Evolutionary conservation across 73 alveolate species (phyloP).

Genomic region (Paramecium octaurelia): DNA sequence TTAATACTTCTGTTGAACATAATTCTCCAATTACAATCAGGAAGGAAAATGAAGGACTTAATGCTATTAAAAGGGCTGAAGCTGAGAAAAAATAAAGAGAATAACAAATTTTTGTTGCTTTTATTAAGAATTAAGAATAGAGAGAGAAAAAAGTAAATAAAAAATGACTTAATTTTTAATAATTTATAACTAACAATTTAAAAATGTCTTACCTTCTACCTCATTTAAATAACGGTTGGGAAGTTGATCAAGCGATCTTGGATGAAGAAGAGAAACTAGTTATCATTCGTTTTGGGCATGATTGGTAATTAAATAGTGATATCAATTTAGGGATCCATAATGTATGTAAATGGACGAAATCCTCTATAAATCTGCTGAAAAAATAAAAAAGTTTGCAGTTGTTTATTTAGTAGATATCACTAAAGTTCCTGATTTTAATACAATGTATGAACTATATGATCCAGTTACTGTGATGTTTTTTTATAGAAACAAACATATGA

Average conservation of each 20-base stretch:
- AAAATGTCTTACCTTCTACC: slow-evolving; percentile 98
- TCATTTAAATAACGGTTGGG: slow-evolving; percentile 99
- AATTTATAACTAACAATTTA: background rate
- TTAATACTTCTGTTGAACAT: slow-evolving; percentile 16
- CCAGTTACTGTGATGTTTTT: slow-evolving; percentile 99
- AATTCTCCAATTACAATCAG: background rate
- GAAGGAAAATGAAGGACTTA: background rate
- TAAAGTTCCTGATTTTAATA: slow-evolving; percentile 98
- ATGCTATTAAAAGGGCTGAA: background rate
- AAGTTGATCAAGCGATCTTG: slow-evolving; percentile 94
- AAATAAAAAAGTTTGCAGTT: slow-evolving; percentile 94
- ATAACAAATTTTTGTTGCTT: background rate
- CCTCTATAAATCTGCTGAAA: slow-evolving; percentile 89
- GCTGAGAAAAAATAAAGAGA: background rate
- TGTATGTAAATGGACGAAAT: slow-evolving; percentile 99
- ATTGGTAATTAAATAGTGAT: slow-evolving; percentile 60
- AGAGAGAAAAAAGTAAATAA: slow-evolving; percentile 1
- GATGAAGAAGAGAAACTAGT: slow-evolving; percentile 97
- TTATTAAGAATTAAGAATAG: background rate
- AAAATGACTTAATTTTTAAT: background rate
- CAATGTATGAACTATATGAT: slow-evolving; percentile 98
- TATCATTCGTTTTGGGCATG: slow-evolving; percentile 98
- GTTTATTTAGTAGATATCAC: slow-evolving; percentile 96
- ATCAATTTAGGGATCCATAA: slow-evolving; percentile 76
- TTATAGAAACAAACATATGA: slow-evolving; percentile 98